phyloP scores from a whole-genome alignment of 495 filamentous ascomycete genomes.

The Cercophora scortea region DNA sequence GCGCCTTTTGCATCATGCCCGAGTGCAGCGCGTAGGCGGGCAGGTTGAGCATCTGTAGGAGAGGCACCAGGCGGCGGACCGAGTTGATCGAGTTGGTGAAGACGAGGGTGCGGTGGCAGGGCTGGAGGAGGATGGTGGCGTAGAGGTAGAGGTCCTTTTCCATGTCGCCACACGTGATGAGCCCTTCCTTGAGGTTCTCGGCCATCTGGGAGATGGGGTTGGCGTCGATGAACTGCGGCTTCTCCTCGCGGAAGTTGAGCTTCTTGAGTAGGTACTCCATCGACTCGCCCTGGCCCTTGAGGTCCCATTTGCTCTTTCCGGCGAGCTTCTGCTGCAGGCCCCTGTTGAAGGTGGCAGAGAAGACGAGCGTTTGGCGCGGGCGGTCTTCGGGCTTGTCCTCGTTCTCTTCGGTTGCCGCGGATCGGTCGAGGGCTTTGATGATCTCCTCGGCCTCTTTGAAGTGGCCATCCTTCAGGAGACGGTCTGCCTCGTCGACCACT shows the following conservation, averaged over 20 bases:
- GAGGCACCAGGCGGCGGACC: slow-evolving; percentile 75
- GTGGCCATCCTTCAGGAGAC: slow-evolving; percentile 83
- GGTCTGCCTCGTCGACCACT: slow-evolving; percentile 91
- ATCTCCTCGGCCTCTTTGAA: slow-evolving; percentile 92
- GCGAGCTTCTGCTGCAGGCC: slow-evolving; percentile 83
- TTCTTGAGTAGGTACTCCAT: slow-evolving; percentile 91
- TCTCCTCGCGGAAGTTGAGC: slow-evolving; percentile 72
- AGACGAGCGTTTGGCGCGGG: slow-evolving; percentile 79
- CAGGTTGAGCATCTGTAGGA: slow-evolving; percentile 76
- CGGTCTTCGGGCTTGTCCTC: slow-evolving; percentile 20
- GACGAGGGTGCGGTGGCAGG: slow-evolving; percentile 69
- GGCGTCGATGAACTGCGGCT: slow-evolving; percentile 86
- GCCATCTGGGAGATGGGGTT: slow-evolving; percentile 87
- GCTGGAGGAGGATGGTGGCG: slow-evolving; percentile 73
- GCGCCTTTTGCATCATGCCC: slow-evolving; percentile 94
- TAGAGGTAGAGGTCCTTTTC: slow-evolving; percentile 98
- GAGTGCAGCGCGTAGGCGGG: slow-evolving; percentile 77
- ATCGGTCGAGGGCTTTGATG: slow-evolving; percentile 61
- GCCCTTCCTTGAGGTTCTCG: slow-evolving; percentile 72
- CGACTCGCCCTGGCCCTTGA: slow-evolving; percentile 66
- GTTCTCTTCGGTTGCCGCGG: slow-evolving; percentile 25
- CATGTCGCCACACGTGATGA: slow-evolving; percentile 83
- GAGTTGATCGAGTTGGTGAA: slow-evolving; percentile 95
- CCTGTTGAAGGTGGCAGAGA: slow-evolving; percentile 93
- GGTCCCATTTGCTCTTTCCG: slow-evolving; percentile 59